Evolutionary conservation across 2,329 filamentous ascomycete genomes (phyloP).

Genomic region (Monosporascus sp.): DNA sequence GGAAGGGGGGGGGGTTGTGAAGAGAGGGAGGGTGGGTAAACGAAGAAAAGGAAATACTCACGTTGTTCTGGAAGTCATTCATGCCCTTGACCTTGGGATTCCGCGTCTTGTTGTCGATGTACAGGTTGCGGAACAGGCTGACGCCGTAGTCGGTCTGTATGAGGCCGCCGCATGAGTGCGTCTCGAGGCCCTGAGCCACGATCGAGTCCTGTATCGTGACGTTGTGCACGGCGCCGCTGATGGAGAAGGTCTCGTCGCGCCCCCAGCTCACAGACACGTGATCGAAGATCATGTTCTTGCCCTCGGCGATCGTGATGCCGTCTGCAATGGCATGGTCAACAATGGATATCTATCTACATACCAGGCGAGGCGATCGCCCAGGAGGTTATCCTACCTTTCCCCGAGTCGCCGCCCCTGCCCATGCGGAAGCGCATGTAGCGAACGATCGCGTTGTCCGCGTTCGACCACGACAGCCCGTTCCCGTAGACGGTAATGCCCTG

Average conservation of each 20-base stretch:
- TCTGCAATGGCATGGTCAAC: slow-evolving; percentile 23
- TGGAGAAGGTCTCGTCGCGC: slow-evolving; percentile 51
- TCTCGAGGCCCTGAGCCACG: slow-evolving; percentile 48
- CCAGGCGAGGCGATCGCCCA: neutral
- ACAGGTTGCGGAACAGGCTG: slow-evolving; percentile 49
- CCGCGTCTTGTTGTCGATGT: slow-evolving; percentile 52
- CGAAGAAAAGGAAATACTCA: slow-evolving; percentile 3
- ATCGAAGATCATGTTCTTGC: slow-evolving; percentile 51
- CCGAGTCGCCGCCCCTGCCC: slow-evolving; percentile 44
- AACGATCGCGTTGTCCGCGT: slow-evolving; percentile 47
- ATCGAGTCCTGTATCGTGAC: slow-evolving; percentile 49
- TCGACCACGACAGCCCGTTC: slow-evolving; percentile 48
- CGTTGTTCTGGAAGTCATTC: slow-evolving; percentile 47
- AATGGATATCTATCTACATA: neutral
- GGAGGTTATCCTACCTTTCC: slow-evolving; percentile 30
- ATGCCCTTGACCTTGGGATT: slow-evolving; percentile 53
- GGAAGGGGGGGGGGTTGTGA: no score
- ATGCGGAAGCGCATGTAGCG: slow-evolving; percentile 52
- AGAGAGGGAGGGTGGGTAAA: neutral
- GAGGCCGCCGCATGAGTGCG: slow-evolving; percentile 47
- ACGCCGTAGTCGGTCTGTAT: slow-evolving; percentile 46
- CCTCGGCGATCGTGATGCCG: slow-evolving; percentile 47
- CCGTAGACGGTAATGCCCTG: slow-evolving; percentile 46
- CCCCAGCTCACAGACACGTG: slow-evolving; percentile 50
- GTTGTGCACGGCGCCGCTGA: slow-evolving; percentile 41